phyloP scores from a whole-genome alignment of 345 rosid genomes.

The Aethionema arabicum region DNA sequence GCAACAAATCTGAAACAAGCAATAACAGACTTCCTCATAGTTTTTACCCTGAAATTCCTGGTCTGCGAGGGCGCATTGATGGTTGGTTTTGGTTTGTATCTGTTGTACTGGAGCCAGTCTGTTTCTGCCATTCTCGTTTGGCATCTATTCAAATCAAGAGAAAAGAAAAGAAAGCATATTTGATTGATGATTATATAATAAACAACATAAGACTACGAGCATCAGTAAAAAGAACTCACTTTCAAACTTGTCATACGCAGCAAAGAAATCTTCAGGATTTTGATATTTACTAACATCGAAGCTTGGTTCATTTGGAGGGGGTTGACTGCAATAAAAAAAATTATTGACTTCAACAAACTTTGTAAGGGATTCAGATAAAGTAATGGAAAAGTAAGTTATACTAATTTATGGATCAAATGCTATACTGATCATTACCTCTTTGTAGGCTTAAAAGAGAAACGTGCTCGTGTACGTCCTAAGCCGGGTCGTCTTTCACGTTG shows the following conservation, averaged over 20 bases:
- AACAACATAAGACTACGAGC: constrained; percentile 13
- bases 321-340: constrained; percentile 49
- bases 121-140: constrained; percentile 65
- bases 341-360: constrained; percentile 8
- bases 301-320: constrained; percentile 44
- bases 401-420: not conserved
- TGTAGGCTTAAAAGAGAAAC: constrained; percentile 66
- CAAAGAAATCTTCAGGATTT: constrained; percentile 68
- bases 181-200: constrained; percentile 3
- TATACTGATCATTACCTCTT: constrained; percentile 44
- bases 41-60: constrained; percentile 60
- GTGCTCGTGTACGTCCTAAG: constrained; percentile 59
- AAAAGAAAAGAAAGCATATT: constrained; percentile 12
- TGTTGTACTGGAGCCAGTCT: constrained; percentile 45
- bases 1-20: constrained; percentile 14
- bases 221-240: constrained; percentile 48
- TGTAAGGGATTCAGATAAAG: constrained; percentile 7
- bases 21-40: constrained; percentile 23
- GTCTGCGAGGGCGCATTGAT: constrained; percentile 57
- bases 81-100: constrained; percentile 41
- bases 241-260: constrained; percentile 56
- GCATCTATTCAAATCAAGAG: constrained; percentile 49
- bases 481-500: constrained; percentile 68
- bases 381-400: constrained; percentile 5
- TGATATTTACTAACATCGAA: constrained; percentile 59